phyloP scores from a whole-genome alignment of 331 rosid genomes.

The Saraca asoca region DNA sequence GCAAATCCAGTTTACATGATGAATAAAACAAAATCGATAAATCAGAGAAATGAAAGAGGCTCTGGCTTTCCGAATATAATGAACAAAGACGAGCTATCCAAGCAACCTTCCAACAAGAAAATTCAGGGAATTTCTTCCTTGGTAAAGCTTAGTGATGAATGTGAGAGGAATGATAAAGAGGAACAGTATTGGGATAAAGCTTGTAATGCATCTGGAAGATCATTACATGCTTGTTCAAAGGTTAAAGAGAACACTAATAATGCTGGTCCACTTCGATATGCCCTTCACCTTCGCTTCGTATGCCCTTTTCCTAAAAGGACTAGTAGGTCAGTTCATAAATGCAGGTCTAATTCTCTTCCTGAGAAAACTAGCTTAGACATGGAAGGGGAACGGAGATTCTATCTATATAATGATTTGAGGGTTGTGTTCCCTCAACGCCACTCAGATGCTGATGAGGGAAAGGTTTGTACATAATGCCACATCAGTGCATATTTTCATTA shows the following conservation, averaged over 20 bases:
- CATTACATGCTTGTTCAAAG: slow-evolving; percentile 49
- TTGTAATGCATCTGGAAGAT: slow-evolving; percentile 53
- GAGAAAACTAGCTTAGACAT: slow-evolving; percentile 46
- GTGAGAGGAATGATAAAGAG: slow-evolving; percentile 49
- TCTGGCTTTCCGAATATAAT: slow-evolving; percentile 45
- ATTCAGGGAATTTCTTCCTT: slow-evolving; percentile 31
- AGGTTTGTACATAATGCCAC: slow-evolving; percentile 56
- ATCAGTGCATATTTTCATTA: background rate
- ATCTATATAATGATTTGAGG: slow-evolving; percentile 72
- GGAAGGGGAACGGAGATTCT: slow-evolving; percentile 70
- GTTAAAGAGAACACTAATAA: slow-evolving; percentile 49
- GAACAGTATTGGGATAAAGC: slow-evolving; percentile 47
- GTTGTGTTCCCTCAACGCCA: slow-evolving; percentile 92
- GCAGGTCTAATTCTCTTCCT: slow-evolving; percentile 51
- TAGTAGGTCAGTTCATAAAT: slow-evolving; percentile 49
- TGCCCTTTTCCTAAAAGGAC: slow-evolving; percentile 64
- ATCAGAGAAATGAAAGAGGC: slow-evolving; percentile 41
- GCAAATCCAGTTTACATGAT: slow-evolving; percentile 40
- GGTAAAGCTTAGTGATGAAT: slow-evolving; percentile 36
- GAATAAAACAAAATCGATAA: slow-evolving; percentile 33
- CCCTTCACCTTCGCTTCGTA: slow-evolving; percentile 84
- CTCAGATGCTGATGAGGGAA: slow-evolving; percentile 89
- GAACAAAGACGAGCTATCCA: slow-evolving; percentile 42
- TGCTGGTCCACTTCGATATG: slow-evolving; percentile 74
- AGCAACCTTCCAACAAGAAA: slow-evolving; percentile 38